phyloP scores from a whole-genome alignment of 2,329 filamentous ascomycete genomes.

The Fusarium lateritium region DNA sequence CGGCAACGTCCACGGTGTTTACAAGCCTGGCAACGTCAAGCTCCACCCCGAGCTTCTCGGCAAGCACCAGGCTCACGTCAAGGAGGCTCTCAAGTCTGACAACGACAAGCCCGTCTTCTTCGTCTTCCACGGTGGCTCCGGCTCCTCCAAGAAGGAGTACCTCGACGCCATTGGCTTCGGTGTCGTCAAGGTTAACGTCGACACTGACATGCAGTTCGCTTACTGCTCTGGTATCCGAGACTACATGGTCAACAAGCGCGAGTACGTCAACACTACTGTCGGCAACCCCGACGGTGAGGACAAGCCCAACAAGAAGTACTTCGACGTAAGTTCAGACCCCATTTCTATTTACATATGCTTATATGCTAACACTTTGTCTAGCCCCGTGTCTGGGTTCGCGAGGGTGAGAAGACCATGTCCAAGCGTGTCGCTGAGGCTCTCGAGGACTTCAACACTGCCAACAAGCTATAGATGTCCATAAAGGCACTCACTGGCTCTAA shows the following conservation, averaged over 20 bases:
- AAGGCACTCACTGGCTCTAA: slow-evolving; percentile 24
- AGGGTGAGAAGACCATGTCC: slow-evolving; percentile 98
- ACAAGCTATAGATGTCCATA: slow-evolving; percentile 53
- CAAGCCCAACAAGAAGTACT: slow-evolving; percentile 99
- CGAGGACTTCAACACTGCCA: slow-evolving; percentile 83
- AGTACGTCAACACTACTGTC: slow-evolving; percentile 88
- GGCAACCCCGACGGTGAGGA: slow-evolving; percentile 96
- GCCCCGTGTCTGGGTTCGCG: slow-evolving; percentile 94
- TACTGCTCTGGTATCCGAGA: slow-evolving; percentile 95
- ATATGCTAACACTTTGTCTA: slow-evolving; percentile 53
- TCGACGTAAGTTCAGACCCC: slow-evolving; percentile 64
- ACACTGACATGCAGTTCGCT: slow-evolving; percentile 97
- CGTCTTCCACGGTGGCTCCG: slow-evolving; percentile 98
- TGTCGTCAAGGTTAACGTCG: slow-evolving; percentile 99
- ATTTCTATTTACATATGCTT: not conserved
- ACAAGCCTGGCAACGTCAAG: slow-evolving; percentile 98
- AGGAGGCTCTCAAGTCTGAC: slow-evolving; percentile 79
- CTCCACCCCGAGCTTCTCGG: slow-evolving; percentile 94
- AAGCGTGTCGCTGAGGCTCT: slow-evolving; percentile 85
- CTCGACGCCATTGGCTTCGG: slow-evolving; percentile 89
- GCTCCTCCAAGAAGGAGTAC: slow-evolving; percentile 92
- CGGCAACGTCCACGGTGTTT: slow-evolving; percentile 99
- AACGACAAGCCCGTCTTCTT: slow-evolving; percentile 97
- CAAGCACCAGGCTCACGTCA: slow-evolving; percentile 96
- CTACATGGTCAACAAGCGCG: slow-evolving; percentile 94